Evolutionary conservation across 1,284 basidiomycete species (phyloP).

Genomic region (Chondrostereum purpureum): DNA sequence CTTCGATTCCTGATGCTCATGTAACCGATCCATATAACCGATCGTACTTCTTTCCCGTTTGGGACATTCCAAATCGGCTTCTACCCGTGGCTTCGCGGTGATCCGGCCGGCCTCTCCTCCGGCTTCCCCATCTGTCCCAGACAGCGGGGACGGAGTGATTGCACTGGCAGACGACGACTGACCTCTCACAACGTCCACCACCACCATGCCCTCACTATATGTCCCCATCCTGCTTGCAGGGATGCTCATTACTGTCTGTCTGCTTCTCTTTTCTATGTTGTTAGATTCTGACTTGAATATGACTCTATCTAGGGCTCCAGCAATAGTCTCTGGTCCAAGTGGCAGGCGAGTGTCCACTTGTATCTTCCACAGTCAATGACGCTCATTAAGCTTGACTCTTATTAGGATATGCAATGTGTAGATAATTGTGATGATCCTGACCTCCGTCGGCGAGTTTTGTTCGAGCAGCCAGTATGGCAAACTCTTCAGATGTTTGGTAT

Average conservation of each 20-base stretch:
- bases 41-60: background rate
- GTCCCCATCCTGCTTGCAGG: constrained; percentile 53
- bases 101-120: too few relatives aligned
- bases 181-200: constrained; percentile 24
- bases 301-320: constrained; percentile 53
- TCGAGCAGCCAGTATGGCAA: constrained; percentile 92
- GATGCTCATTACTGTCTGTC: constrained; percentile 71
- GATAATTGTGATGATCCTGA: constrained; percentile 74
- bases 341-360: constrained; percentile 45
- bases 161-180: constrained; percentile 14
- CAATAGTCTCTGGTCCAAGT: constrained; percentile 78
- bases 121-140: constrained; percentile 19
- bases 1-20: background rate
- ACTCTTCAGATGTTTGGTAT: constrained; percentile 89
- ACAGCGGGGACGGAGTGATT: constrained; percentile 10
- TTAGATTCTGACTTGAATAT: background rate
- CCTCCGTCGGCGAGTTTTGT: constrained; percentile 56
- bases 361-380: constrained; percentile 4
- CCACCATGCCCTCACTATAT: constrained; percentile 42
- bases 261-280: background rate
- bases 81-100: too few relatives aligned
- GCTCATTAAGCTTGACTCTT: constrained; percentile 12
- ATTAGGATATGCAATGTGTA: constrained; percentile 90
- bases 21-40: background rate
- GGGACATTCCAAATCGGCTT: background rate